Evolutionary conservation across 495 filamentous ascomycete species (phyloP), one percentile per base, ranked within the genome.

Genomic region (Polyplosphaeria fusca): DNA sequence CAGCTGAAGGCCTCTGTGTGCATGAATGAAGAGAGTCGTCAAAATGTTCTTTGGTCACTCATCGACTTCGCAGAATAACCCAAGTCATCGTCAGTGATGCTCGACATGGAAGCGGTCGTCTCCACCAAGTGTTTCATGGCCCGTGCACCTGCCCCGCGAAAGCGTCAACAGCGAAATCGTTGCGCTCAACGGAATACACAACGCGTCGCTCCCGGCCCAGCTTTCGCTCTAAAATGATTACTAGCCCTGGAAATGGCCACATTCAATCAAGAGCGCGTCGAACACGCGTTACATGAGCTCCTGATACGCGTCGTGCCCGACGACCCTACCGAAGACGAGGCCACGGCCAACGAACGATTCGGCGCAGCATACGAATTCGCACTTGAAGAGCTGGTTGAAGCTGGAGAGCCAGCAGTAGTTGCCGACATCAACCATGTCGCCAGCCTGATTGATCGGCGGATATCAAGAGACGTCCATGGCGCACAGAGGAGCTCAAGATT

Each of bases 401-500:
- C 63, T 23, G 40, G 47, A 16, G 11, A 67, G 38, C 70, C 74
- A 13, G 58, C 71, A 13, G 62, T 76, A 18, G 71, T 67, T 7
- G 70, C 81, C 39, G 85, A 91, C 68, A 83, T 95, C 41, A 91
- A 96, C 70, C 89, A 96, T 77, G 88, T 89, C 43, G 84, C 86
- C 19, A 91, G 96, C 71, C 70, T 95, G 66, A 96, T 97, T 71
- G 91, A 91, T 73, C 84, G 86, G 67, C 87, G 86, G 70, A 77
- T 97, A 46, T 79, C 94, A 56, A 77, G 81, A 51, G 82, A 85
- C 19, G 86, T 89, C 61, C 76, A 77, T 27, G 85, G 84, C 44
- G 87, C 92, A 0, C 91, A 87, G 58, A 88, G 91, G 67, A 89
- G 89, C n/a, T 74, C 92, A 23, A 79, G 83, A 22, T 96, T 96